Conservation (phyloP, 2,329 filamentous ascomycete genomes). For the Monosporascus sp. region DNA sequence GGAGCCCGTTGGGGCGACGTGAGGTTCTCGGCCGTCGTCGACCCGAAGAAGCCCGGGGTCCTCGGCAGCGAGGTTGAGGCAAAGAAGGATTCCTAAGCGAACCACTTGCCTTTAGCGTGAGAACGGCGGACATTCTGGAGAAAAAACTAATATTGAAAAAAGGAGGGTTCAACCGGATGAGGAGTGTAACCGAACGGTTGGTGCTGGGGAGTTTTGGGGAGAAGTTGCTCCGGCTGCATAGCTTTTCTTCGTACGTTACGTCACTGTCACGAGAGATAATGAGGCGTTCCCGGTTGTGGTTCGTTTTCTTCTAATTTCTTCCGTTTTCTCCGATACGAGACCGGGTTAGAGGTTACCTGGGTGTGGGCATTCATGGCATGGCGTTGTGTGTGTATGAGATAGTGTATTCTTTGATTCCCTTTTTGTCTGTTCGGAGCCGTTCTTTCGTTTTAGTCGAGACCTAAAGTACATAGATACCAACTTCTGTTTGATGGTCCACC, state of each 20-base stretch:
- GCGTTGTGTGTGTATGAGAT: constrained; percentile 10
- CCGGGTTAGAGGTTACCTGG: not conserved
- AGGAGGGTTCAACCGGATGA: no score
- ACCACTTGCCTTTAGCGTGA: not conserved
- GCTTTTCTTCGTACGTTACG: no score
- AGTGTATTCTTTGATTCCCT: constrained; percentile 7
- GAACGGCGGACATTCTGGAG: not conserved
- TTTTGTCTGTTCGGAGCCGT: not conserved
- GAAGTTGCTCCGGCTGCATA: not conserved
- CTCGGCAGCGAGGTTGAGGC: constrained; percentile 48
- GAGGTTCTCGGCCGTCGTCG: constrained; percentile 49
- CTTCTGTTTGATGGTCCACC: no score
- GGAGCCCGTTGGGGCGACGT: constrained; percentile 57
- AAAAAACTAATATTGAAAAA: not conserved
- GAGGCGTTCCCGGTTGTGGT: not conserved
- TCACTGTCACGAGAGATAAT: not conserved
- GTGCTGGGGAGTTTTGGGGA: not conserved
- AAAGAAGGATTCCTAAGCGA: constrained; percentile 19
- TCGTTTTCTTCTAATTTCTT: not conserved
- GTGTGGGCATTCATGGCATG: constrained; percentile 10
- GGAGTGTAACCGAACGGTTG: not conserved
- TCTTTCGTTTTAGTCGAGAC: not conserved
- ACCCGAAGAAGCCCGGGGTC: constrained; percentile 47
- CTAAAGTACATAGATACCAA: no score
- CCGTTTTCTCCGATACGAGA: not conserved